Conservation (phyloP, 768 basidiomycete species). For the Naganishia friedmannii region DNA sequence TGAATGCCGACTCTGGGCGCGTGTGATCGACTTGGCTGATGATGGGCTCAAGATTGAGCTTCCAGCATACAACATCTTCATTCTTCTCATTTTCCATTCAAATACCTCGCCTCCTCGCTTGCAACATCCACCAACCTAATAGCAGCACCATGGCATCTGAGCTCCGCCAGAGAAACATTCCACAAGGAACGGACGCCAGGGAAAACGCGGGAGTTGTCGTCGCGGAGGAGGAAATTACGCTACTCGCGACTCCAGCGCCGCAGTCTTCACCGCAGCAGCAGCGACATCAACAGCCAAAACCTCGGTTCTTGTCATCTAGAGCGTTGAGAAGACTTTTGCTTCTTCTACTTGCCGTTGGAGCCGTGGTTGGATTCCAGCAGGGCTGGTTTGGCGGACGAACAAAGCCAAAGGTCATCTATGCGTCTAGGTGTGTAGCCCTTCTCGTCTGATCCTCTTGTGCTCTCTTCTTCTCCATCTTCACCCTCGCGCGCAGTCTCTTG, state of each 20-base stretch:
- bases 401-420: constrained; percentile 60
- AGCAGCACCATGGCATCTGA: neutral
- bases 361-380: constrained; percentile 12
- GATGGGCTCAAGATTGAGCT: neutral
- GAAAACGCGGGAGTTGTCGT: neutral
- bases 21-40: neutral
- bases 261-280: neutral
- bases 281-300: neutral
- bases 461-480: neutral
- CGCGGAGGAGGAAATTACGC: neutral
- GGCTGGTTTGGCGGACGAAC: constrained; percentile 5
- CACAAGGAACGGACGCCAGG: neutral
- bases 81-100: neutral
- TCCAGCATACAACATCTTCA: neutral
- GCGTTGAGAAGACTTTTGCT: neutral
- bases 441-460: neutral
- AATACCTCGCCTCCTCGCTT: neutral
- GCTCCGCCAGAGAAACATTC: neutral
- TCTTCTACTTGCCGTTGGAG: neutral
- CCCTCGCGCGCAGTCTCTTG: neutral
- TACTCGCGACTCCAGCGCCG: neutral
- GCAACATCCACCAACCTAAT: neutral
- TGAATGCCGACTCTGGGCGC: neutral
- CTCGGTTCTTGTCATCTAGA: neutral
- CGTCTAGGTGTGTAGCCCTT: constrained; percentile 59